Percentiles rank a stretch among this genome's conserved stretches.
Conservation (phyloP, 2,329 filamentous ascomycete genomes). For the Cordyceps fumosorosea region DNA sequence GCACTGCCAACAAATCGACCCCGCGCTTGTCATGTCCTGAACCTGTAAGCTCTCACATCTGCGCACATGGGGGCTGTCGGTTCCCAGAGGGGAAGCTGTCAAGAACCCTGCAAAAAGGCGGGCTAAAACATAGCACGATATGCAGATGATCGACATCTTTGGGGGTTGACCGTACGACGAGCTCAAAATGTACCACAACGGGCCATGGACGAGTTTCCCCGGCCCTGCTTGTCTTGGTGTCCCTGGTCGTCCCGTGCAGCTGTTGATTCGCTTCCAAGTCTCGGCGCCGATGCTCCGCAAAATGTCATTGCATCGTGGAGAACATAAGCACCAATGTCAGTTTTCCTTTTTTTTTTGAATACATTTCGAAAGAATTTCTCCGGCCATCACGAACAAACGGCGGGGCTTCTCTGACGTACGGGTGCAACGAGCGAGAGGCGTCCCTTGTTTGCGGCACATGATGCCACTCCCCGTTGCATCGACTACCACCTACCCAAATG, state of each 20-base stretch:
- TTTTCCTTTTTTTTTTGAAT: background rate
- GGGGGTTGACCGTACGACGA: background rate
- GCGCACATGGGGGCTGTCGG: background rate
- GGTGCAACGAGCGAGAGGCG: background rate
- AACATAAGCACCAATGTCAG: background rate
- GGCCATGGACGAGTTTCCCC: background rate
- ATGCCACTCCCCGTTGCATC: background rate
- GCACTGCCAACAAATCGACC: background rate
- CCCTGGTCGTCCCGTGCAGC: background rate
- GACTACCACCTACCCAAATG: constrained; percentile 3
- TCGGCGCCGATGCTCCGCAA: background rate
- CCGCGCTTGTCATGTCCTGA: background rate
- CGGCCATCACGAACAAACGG: background rate
- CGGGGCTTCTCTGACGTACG: background rate
- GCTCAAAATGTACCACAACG: background rate
- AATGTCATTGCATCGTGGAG: background rate
- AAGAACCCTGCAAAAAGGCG: background rate
- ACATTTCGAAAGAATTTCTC: background rate
- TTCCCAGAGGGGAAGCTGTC: background rate
- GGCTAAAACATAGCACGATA: background rate
- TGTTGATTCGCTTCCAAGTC: background rate
- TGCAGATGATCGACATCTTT: background rate
- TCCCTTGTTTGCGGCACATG: background rate
- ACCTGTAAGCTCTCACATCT: background rate
- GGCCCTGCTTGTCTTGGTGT: background rate